Base-by-base conservation (phyloP, 2,329 filamentous ascomycete genomes). In the Xylariaceae sp. region DNA sequence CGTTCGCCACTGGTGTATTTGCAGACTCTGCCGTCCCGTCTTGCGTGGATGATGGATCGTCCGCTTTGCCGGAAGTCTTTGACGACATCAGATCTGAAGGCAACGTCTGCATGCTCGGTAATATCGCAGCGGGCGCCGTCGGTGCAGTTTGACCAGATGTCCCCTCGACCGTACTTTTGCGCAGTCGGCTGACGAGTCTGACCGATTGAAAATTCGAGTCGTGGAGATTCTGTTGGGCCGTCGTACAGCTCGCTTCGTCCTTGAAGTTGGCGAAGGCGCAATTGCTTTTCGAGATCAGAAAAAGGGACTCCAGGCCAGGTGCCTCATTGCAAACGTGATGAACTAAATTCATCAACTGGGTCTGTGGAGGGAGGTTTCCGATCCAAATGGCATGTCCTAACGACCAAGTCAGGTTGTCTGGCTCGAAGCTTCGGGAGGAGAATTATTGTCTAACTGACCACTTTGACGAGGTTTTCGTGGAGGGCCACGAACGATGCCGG, bases 211-310 rank as follows among this genome's bases (percentile, higher is more conserved):
- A 97, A 58, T 88, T 87, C 1, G 92, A 96, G 69, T 97, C 92
- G 72, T 97, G 91, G 50, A 97, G 88, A 65, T 90, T 86, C 51
- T 86, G 82, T 77, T 96, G 90, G 0, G 93, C 93, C 7, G 83
- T 80, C 5, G 83, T 76, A 70, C 92, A 97, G 4, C 86, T 85
- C 2, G 79, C 76, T 68, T 96, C 92, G 54, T 90, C 88, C 63
- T 87, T 89, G 73, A 95, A 97, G 70, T 97, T 97, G 65, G 96
- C 91, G 76, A 97, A 97, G 0, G 92, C 93, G 70, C 93, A 97
- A 71, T 97, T 97, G 72, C 92, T 97, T 73, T 97, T 97, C 0
- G 92, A 93, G 47, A 97, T 97, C 42, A 97, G 77, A 66, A 97
- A 97, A 0, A 97, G 78, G 51, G 92, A 96, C 71, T 96, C 89